phyloP scores from a whole-genome alignment of 2,329 filamentous ascomycete species.

The Aspergillus sp. region DNA sequence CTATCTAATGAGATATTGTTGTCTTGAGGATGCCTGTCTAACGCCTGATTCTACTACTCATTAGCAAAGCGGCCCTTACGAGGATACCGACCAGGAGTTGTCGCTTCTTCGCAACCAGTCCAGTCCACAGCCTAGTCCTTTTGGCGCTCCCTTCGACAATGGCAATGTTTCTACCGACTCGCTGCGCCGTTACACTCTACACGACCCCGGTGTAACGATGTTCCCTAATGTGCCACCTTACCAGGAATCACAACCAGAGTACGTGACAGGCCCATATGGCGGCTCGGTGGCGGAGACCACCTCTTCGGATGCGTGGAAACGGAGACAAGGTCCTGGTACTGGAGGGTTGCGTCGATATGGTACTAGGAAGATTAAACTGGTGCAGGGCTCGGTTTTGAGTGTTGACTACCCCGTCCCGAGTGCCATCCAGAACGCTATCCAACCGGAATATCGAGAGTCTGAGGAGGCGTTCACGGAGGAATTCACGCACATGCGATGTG shows the following conservation, averaged over 20 bases:
- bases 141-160: slow-evolving; percentile 41
- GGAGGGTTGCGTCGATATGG: slow-evolving; percentile 69
- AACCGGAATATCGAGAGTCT: slow-evolving; percentile 76
- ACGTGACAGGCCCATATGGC: slow-evolving; percentile 36
- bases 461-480: slow-evolving; percentile 82
- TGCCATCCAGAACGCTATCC: slow-evolving; percentile 93
- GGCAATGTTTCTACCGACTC: slow-evolving; percentile 33
- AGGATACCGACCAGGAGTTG: background rate
- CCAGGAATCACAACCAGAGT: slow-evolving; percentile 57
- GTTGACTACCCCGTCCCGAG: slow-evolving; percentile 95
- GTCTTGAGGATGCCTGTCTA: background rate
- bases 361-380: slow-evolving; percentile 95
- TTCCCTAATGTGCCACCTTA: slow-evolving; percentile 42
- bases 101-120: background rate
- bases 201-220: slow-evolving; percentile 47
- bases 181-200: slow-evolving; percentile 24
- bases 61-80: background rate
- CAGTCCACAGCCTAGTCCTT: slow-evolving; percentile 30
- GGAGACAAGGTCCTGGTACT: slow-evolving; percentile 61
- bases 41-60: background rate
- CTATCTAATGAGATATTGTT: background rate
- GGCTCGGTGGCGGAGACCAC: slow-evolving; percentile 39
- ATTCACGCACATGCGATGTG: slow-evolving; percentile 91
- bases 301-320: slow-evolving; percentile 62
- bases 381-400: slow-evolving; percentile 90